Evolutionary conservation across 2,329 filamentous ascomycete genomes (phyloP).

Genomic region (Chaetomiaceae sp.): DNA sequence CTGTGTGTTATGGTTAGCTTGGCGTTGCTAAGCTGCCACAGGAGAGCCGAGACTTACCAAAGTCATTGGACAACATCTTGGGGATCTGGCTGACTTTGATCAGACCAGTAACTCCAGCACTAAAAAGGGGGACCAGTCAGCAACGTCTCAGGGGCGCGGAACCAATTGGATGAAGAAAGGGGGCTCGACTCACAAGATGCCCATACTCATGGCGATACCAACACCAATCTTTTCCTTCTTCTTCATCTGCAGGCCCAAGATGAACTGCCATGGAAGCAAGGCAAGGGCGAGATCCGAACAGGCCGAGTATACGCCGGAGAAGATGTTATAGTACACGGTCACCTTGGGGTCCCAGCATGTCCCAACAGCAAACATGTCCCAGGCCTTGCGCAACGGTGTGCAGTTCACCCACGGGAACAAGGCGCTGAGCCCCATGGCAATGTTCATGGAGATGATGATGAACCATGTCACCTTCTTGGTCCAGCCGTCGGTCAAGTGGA

Average conservation of each 20-base stretch:
- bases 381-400: slow-evolving; percentile 26
- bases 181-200: slow-evolving; percentile 25
- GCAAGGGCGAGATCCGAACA: slow-evolving; percentile 28
- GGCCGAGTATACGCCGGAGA: slow-evolving; percentile 25
- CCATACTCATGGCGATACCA: slow-evolving; percentile 33
- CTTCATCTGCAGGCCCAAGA: slow-evolving; percentile 31
- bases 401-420: slow-evolving; percentile 30
- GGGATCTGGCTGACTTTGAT: slow-evolving; percentile 17
- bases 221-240: slow-evolving; percentile 31
- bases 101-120: slow-evolving; percentile 15
- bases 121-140: not conserved
- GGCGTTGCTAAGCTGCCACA: not conserved
- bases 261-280: slow-evolving; percentile 30
- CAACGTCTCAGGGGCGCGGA: not conserved
- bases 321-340: slow-evolving; percentile 27
- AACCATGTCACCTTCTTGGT: slow-evolving; percentile 30
- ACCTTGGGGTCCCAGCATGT: slow-evolving; percentile 27
- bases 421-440: slow-evolving; percentile 27
- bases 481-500: slow-evolving; percentile 32
- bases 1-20: not conserved
- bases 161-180: too few relatives aligned
- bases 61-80: slow-evolving; percentile 12
- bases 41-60: not conserved
- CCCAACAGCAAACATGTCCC: slow-evolving; percentile 21
- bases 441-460: slow-evolving; percentile 31